Evolutionary conservation across 1,139 yeast genomes (phyloP), one percentile per base, ranked within the genome.

Genomic region (Pneumocystis sp.): DNA sequence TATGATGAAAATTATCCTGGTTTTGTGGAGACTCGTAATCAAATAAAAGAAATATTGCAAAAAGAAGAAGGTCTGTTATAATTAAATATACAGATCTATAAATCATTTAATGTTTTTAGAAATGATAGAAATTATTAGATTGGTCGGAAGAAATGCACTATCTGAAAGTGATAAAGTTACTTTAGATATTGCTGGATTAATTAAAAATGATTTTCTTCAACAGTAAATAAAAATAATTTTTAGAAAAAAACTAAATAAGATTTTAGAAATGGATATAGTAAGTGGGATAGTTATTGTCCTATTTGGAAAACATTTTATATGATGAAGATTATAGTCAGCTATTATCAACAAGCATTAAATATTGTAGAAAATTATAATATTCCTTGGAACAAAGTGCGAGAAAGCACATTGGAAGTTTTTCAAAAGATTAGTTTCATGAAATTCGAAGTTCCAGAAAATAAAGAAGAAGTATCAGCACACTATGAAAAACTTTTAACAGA

Each of bases 211-310:
- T 79, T 93, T 93, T 85, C 83, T 93, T 76, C 99, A 93, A 81
- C 99, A 93, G 81, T 39, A 21, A n/a, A 12, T 42, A 21, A 12
- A 21, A n/a, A 37, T 17, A 50, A 25, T 50, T 50, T 10, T 25
- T 50, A 25, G n/a, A 50, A 50, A 8, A 25, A 50, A 50, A 25
- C 57, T 50, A 50, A 37, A 12, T 39, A 21, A 21, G 3, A 7
- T 31, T 37, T 37, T 45, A 39, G 45, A 21, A 93, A 93, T 77
- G 99, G 99, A 80, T 93, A 95, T 80, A 93, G 97, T 61, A 81
- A 96, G 65, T 93, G 95, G 76, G 99, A 93, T 79, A 96, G 96
- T 64, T 93, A 90, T 86, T 93, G 99, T 80, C 99, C 99, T 72
- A 88, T 93, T 74, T 93, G 98, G 98, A 93, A 93, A 82, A 93